These are phyloP conservation scores for Lentinula raphanica DNA, from an alignment of 768 basidiomycete species.

Conservation along the genomic window DNA sequence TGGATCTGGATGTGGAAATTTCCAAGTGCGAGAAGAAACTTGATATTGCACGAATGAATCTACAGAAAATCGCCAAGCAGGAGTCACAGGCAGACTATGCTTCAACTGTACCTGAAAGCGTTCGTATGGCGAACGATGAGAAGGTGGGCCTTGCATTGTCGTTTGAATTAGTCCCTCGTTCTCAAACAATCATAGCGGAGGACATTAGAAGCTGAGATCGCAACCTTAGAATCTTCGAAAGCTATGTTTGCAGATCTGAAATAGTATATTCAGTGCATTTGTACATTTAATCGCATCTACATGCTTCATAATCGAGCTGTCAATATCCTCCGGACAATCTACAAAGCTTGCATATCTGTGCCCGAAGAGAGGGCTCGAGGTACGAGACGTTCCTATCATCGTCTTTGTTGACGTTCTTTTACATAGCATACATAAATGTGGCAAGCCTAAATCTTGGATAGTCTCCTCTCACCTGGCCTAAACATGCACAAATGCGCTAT, in stretches of 20 bases:
- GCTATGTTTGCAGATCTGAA: conserved; percentile 72
- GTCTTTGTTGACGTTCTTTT: neutral
- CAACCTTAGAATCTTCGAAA: conserved; percentile 63
- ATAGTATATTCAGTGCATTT: conserved; percentile 16
- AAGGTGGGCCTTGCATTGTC: conserved; percentile 50
- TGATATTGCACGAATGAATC: conserved; percentile 58
- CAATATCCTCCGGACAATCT: neutral
- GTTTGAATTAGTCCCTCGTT: neutral
- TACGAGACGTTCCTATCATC: neutral
- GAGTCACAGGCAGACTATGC: conserved; percentile 73
- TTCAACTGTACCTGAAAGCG: conserved; percentile 73
- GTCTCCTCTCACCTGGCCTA: neutral
- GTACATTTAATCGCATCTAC: neutral
- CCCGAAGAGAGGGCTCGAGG: neutral
- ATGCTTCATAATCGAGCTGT: neutral
- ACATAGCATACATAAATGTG: neutral
- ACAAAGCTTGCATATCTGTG: neutral
- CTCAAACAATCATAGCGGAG: conserved; percentile 46
- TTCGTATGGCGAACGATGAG: conserved; percentile 69
- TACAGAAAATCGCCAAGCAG: conserved; percentile 73
- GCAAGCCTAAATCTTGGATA: neutral
- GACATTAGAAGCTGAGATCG: conserved; percentile 75
- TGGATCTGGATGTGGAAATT: conserved; percentile 86
- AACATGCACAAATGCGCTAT: neutral
- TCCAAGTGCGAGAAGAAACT: conserved; percentile 89